phyloP scores from a whole-genome alignment of 768 basidiomycete genomes.

The Candolleomyces eurysporus region DNA sequence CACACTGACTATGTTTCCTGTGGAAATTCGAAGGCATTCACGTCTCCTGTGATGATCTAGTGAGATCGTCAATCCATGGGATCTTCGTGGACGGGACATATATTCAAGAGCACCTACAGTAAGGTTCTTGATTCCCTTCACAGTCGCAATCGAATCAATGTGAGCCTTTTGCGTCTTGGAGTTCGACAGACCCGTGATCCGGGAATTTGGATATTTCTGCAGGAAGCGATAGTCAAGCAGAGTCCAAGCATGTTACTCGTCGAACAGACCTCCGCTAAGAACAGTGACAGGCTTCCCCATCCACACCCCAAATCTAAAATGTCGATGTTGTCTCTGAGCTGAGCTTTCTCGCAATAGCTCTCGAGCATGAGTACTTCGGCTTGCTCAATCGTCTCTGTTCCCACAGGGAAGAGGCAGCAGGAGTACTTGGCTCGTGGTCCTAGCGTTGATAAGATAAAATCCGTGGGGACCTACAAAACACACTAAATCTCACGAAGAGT shows the following conservation, averaged over 20 bases:
- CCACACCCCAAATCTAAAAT: constrained; percentile 73
- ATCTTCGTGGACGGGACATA: not conserved
- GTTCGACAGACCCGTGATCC: constrained; percentile 64
- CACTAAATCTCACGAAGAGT: not conserved
- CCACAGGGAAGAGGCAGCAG: constrained; percentile 61
- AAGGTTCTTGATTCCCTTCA: constrained; percentile 51
- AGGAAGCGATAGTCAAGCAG: not conserved
- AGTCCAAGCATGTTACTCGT: not conserved
- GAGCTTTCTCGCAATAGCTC: constrained; percentile 64
- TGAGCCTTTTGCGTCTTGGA: constrained; percentile 65
- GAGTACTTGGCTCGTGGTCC: constrained; percentile 70
- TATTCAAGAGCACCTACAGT: constrained; percentile 30
- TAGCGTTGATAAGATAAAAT: constrained; percentile 64
- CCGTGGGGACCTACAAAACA: constrained; percentile 46
- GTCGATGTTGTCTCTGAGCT: constrained; percentile 57
- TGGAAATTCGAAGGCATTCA: constrained; percentile 60
- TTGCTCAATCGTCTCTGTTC: constrained; percentile 55
- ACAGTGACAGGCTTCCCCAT: constrained; percentile 72
- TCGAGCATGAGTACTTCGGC: constrained; percentile 67
- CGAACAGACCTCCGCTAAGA: constrained; percentile 51
- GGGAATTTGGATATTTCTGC: constrained; percentile 66
- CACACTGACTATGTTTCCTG: constrained; percentile 39
- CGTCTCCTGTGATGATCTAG: constrained; percentile 67
- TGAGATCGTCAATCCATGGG: not conserved
- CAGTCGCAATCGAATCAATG: constrained; percentile 51